Conservation (phyloP, 257 asterid genomes). For the Lantana camara region DNA sequence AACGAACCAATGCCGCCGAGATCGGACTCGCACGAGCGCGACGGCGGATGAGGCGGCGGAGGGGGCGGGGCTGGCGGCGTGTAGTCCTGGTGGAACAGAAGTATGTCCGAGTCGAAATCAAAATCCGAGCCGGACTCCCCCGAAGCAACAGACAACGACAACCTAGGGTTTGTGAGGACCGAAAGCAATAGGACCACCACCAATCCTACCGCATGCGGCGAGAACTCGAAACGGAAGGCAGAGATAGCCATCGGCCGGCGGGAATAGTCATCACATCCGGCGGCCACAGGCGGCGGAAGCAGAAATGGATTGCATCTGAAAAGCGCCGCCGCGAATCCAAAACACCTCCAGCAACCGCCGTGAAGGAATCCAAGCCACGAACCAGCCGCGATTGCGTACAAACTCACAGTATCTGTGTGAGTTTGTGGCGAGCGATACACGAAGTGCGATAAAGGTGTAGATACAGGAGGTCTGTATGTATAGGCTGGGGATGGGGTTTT, state of each 20-base stretch:
- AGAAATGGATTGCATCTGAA: conserved; percentile 54
- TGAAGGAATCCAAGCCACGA: conserved; percentile 1
- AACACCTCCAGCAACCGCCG: conserved; percentile 32
- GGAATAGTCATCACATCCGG: conserved; percentile 63
- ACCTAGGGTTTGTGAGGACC: conserved; percentile 46
- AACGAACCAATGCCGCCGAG: conserved; percentile 91
- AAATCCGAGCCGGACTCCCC: conserved; percentile 38
- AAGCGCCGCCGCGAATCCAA: conserved; percentile 4
- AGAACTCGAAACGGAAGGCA: conserved; percentile 25
- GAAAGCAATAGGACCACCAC: conserved; percentile 34
- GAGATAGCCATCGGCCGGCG: conserved; percentile 52
- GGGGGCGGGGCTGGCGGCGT: conserved; percentile 99
- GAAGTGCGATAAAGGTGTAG: conserved; percentile 17
- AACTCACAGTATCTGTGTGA: conserved; percentile 16
- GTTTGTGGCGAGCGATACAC: conserved; percentile 18
- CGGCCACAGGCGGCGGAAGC: conserved; percentile 26
- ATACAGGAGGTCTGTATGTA: conserved; percentile 37
- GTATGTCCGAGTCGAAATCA: conserved; percentile 53
- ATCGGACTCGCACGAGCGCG: conserved; percentile 79
- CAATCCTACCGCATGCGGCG: conserved; percentile 32
- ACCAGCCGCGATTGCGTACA: conserved; percentile 20
- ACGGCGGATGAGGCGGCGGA: conserved; percentile 98
- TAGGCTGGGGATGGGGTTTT: conserved; percentile 34
- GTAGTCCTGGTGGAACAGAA: conserved; percentile 84
- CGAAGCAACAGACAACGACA: conserved; percentile 27